Base-by-base conservation (phyloP, 768 basidiomycete species). In the Lyophyllum decastes region DNA sequence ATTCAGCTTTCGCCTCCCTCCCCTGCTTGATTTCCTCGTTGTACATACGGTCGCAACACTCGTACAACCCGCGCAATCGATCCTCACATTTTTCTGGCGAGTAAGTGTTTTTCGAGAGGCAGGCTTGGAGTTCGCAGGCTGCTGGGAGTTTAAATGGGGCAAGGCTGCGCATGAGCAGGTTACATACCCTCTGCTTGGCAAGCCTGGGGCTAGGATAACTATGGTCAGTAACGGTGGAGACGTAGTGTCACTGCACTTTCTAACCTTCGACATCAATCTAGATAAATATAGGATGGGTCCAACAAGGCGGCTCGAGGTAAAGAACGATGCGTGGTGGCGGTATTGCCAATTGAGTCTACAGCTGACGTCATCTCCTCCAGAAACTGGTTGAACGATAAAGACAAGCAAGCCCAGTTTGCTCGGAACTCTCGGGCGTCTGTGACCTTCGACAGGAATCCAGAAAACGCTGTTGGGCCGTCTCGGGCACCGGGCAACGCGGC, bases 61-160 rank as follows among this genome's bases (percentile, higher is more conserved):
- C 50, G 48, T 64, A 64, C 50, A 64, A n/a, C 43, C 21, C 52
- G 11, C 61, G 52, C 24, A 64, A 40, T 16, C 55, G 51, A 8
- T 21, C 8, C 19, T 64, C 55, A 33, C 64, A 64, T 14, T 54
- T 62, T 26, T 62, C 44, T 16, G 64, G 64, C 12, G 44, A n/a
- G 43, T 60, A 64, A 1, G 61, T 64, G 48, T 62, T 44, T 27
- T 50, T 62, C 19, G 43, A 41, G 14, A 64, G 56, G 47, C 64
- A 64, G 30, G 35, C 57, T 30, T 65, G 64, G 33, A 65, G 61
- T 17, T 58, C 54, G 52, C 64, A 65, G 16, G 64, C 64, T 65
- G 30, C 1, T 19, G 35, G 25, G 33, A n/a, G 41, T 1, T 51
- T 26, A 59, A 14, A 35, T 16, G 30, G 27, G 24, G 34, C 30